phyloP scores from a whole-genome alignment of 1,284 basidiomycete genomes.

The Trichosporon faecale region DNA sequence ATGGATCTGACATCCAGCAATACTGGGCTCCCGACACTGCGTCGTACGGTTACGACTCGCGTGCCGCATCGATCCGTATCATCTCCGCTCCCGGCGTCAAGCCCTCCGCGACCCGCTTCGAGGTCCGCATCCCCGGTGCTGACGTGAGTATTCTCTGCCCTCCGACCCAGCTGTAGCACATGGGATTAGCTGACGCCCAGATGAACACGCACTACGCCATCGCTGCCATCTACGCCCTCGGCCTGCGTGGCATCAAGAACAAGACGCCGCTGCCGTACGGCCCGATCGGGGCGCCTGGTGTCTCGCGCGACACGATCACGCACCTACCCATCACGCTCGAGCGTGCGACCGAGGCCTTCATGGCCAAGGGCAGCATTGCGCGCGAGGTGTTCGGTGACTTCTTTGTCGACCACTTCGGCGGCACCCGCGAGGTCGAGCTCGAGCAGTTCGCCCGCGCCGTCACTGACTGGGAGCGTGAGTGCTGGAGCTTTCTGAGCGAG shows the following conservation, averaged over 20 bases:
- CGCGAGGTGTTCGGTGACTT: conserved; percentile 80
- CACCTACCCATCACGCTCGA: conserved; percentile 76
- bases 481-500: background rate
- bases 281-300: conserved; percentile 59
- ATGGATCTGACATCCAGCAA: conserved; percentile 46
- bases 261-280: conserved; percentile 66
- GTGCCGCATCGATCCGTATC: conserved; percentile 84
- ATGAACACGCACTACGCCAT: conserved; percentile 82
- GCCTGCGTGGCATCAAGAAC: conserved; percentile 80
- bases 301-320: conserved; percentile 55
- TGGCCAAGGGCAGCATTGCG: conserved; percentile 71
- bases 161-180: background rate
- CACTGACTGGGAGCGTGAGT: conserved; percentile 86
- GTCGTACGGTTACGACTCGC: conserved; percentile 87
- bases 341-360: conserved; percentile 74
- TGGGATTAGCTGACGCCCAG: conserved; percentile 30
- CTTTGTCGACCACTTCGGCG: conserved; percentile 90
- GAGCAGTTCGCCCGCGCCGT: conserved; percentile 81
- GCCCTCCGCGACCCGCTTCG: conserved; percentile 75
- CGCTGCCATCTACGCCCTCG: conserved; percentile 79
- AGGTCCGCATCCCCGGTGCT: conserved; percentile 90
- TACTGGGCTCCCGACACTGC: conserved; percentile 93
- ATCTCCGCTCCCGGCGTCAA: conserved; percentile 83
- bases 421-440: conserved; percentile 85
- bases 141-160: conserved; percentile 62